Evolutionary conservation across 2,329 filamentous ascomycete genomes (phyloP), one percentile per base, ranked within the genome.

Genomic region (Xylariaceae sp.): DNA sequence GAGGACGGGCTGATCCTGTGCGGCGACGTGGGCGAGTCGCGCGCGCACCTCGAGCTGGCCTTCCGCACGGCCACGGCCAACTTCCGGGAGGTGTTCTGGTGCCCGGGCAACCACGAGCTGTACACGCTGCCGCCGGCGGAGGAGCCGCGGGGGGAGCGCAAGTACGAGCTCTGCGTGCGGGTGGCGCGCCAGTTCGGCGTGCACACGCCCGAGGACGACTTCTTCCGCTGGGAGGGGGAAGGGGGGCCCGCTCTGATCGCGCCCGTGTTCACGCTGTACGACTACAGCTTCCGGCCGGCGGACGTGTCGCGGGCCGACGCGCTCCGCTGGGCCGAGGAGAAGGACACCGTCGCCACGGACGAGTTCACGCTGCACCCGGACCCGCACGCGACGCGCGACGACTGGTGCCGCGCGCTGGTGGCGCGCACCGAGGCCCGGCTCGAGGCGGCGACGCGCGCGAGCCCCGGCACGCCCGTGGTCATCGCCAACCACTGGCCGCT

Each of bases 191-290:
- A 63, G 29, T 65, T 63, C 49, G 70, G 69, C 22, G 64, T 77
- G 11, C 53, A 64, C 36, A 76, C 72, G 5, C 72, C 72, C 9
- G 71, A 75, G 45, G 72, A 77, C 47, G 67, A 70, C 5, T 76
- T 60, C 43, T 57, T 60, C 21, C 53, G 63, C 15, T 76, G 71
- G 71, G 60, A 72, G 4, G 70, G 68, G n/a, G 60, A 63, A 6
- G 66, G 64, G 19, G 44, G 45, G 4, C 64, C 64, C 5, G 67
- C 57, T 5, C 39, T 76, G 23, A 62, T 77, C 25, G 69, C 67
- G 19, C 72, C 68, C 19, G 63, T 74, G 31, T 77, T 76, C 58
- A 75, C 72, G 1, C 57, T 77, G 11, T 77, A 76, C 57, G 72
- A 77, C 53, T 77, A 77, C 53, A 69, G 61, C 40, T 77, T 75